Conservation (phyloP, 441 rosid genomes). For the Raphanus hybrid region DNA sequence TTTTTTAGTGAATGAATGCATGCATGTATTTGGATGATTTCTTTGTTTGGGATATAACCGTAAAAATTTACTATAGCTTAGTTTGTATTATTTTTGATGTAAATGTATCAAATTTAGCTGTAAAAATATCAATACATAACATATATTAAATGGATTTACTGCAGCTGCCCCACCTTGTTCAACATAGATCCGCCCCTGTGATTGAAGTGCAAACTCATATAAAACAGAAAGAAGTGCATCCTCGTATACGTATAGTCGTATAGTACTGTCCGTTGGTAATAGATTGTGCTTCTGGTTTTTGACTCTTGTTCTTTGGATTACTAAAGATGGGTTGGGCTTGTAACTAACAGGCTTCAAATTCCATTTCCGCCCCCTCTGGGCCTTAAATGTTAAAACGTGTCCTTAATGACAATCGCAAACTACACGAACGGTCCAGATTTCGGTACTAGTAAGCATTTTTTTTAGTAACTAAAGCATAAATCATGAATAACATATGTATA, state of each 20-base stretch:
- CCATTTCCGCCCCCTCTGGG: neutral
- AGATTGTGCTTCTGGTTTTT: neutral
- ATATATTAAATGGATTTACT: neutral
- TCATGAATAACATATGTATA: neutral
- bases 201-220: neutral
- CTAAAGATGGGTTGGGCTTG: neutral
- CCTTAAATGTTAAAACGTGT: neutral
- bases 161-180: neutral
- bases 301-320: neutral
- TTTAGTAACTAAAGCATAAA: neutral
- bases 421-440: neutral
- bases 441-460: neutral
- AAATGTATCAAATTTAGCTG: neutral
- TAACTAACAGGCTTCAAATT: constrained; percentile 1
- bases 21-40: neutral
- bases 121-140: neutral
- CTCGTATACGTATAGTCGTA: neutral
- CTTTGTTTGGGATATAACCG: neutral
- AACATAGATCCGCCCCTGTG: neutral
- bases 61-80: too few species aligned
- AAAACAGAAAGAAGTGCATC: neutral
- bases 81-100: neutral
- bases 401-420: neutral
- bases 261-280: neutral
- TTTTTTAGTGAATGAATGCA: neutral